Evolutionary conservation across 768 basidiomycete genomes (phyloP), one percentile per base, ranked within the genome.

Genomic region (Naematelia aurantialba): DNA sequence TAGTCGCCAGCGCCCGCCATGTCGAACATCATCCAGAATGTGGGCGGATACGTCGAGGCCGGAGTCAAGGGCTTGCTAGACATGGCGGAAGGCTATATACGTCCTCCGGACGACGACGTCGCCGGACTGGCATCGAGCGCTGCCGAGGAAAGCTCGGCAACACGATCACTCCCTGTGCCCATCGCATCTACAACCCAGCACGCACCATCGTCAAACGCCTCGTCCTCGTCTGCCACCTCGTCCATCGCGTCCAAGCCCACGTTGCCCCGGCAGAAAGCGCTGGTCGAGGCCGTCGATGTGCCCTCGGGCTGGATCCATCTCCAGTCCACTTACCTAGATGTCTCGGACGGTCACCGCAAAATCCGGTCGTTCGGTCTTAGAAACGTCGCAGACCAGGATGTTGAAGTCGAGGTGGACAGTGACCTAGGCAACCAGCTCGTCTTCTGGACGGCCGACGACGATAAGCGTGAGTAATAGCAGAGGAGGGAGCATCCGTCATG

Each of bases 271-370:
- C 54, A 31, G 49, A 56, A 30, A 19, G 34, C 45, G 8, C 44
- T 72, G 2, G 49, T 72, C 3, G 62, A 69, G 53, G 48, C 55
- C 3, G 29, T 65, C 21, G 71, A 70, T 34, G 68, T 73, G 3
- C 66, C 71, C 3, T 73, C 71, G 1, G 71, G 71, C 13, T 73
- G 71, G 71, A 73, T 73, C 13, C 71, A 73, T 47, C 55, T 73
- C 2, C 71, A 65, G 44, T 69, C 71, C 4, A 67, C 71, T 0
- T 73, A 73, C 31, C 56, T 73, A 17, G 68, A 73, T 21, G 53
- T 47, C 19, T 30, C 27, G 19, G 61, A 59, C 2, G 58, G 63
- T 1, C 66, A 66, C 42, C 55, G 61, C 30, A 68, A 62, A 29
- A 59, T 68, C 17, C 45, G 63, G 24, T 60, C 54, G 19, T 73